A percentile compares a stretch with the other conserved stretches of the same genome.
These are phyloP conservation scores for Pseudogymnoascus sp. DNA, from an alignment of 2,329 filamentous ascomycete genomes.

Conservation along the genomic window DNA sequence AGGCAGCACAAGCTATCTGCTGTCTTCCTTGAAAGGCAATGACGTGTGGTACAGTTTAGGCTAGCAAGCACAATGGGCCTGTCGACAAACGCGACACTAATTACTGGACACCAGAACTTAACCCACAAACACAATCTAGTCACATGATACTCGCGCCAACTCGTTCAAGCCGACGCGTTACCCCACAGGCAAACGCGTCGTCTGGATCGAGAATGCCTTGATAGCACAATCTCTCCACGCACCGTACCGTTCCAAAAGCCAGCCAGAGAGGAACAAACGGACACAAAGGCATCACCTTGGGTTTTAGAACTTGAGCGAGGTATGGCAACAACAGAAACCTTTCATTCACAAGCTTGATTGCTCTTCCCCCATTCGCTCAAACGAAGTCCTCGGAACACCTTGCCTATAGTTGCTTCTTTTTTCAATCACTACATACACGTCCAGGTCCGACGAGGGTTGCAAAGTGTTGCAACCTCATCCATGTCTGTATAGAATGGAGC, in stretches of 20 bases:
- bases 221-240: background rate
- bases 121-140: background rate
- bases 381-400: background rate
- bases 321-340: background rate
- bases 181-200: background rate
- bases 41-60: too few species aligned
- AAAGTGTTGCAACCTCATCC: background rate
- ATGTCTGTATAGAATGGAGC: background rate
- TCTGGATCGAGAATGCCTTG: background rate
- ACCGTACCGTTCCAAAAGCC: background rate
- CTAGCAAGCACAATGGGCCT: too few species aligned
- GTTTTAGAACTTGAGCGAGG: background rate
- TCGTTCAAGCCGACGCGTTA: background rate
- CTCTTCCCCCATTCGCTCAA: background rate
- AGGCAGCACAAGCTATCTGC: background rate
- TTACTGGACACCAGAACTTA: conserved; percentile 10
- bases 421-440: background rate
- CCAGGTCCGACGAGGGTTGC: background rate
- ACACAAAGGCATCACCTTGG: background rate
- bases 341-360: background rate
- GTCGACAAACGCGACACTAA: too few species aligned
- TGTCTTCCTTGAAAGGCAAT: background rate
- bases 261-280: background rate
- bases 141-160: background rate
- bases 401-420: background rate